Evolutionary conservation across 2,329 filamentous ascomycete species (phyloP), one percentile per base, ranked within the genome.

Genomic region (Emericellopsis atlantica): DNA sequence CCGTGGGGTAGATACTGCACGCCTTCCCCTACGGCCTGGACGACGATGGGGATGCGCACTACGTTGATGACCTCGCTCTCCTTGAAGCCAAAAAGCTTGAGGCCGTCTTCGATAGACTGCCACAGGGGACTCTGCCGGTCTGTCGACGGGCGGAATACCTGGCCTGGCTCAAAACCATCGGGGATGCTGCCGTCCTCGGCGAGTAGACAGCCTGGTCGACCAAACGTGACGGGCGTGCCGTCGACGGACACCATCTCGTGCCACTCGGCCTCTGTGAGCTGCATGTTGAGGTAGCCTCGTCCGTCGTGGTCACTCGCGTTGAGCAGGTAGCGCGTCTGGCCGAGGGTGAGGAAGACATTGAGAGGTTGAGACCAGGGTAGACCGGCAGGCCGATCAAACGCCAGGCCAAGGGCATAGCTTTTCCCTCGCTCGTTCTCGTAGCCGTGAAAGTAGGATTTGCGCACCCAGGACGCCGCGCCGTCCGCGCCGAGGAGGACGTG

Each of bases 41-140:
- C 57, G 1, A 58, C 51, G 34, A 61, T 59, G 21, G 57, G 58
- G 11, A 60, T 60, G 12, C 56, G 52, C 5, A 60, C 56, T 2
- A 60, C 49, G 43, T 58, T 60, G 48, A 55, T 59, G 32, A 61
- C 55, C 40, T 60, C 57, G 8, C 41, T 49, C 32, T 58, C 56
- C 21, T 56, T 55, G 51, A 61, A 59, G 1, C 58, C 57, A 32
- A 60, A 60, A 1, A 61, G 48, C 44, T 55, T 57, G n/a, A 61
- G 46, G 0, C 58, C 58, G 32, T 61, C 57, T 15, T 51, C 49
- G 39, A 61, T 56, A 4, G 55, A 53, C 21, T 50, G 51, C 57
- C 58, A 61, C 0, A 59, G 43, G 4, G 53, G 41, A 16, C 51
- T 52, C 5, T 48, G 45, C 11, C 54, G 45, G 33, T 57, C 45